Conservation (phyloP, 108 stramenopile genomes). For the Cyclotella distinguenda region DNA sequence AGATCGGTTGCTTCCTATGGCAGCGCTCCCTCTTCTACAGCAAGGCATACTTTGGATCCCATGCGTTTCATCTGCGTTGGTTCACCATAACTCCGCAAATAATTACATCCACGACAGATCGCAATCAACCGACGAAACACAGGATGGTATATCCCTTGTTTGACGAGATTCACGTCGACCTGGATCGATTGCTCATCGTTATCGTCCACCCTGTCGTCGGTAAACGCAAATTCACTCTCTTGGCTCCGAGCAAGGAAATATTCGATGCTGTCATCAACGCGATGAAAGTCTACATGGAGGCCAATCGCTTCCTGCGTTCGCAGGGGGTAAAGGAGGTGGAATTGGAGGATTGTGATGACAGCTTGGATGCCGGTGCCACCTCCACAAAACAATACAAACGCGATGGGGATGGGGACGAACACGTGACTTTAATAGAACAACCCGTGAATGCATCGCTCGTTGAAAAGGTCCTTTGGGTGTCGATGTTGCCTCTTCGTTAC, state of each 20-base stretch:
- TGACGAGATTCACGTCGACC: conserved; percentile 60
- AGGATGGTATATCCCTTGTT: conserved; percentile 55
- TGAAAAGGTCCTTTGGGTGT: conserved; percentile 42
- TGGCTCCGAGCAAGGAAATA: conserved; percentile 60
- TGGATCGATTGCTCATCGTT: conserved; percentile 52
- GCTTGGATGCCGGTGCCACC: background rate
- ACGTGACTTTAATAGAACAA: conserved; percentile 53
- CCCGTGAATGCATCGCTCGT: conserved; percentile 38
- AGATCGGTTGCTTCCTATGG: conserved; percentile 59
- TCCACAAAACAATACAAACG: background rate
- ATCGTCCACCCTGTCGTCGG: conserved; percentile 50
- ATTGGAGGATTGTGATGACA: conserved; percentile 11
- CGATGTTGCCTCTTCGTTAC: conserved; percentile 61
- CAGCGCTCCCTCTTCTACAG: conserved; percentile 68
- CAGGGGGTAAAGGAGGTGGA: conserved; percentile 34
- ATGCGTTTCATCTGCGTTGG: conserved; percentile 74
- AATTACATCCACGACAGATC: conserved; percentile 61
- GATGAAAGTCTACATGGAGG: conserved; percentile 39
- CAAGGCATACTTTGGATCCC: conserved; percentile 51
- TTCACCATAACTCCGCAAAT: conserved; percentile 56
- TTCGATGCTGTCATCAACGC: conserved; percentile 54
- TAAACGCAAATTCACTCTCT: conserved; percentile 51
- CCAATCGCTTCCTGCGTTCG: conserved; percentile 10
- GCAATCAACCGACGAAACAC: conserved; percentile 47
- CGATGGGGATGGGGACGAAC: conserved; percentile 42